phyloP scores from a whole-genome alignment of 208 protist genomes.

The Trypanosoma platydactyli region DNA sequence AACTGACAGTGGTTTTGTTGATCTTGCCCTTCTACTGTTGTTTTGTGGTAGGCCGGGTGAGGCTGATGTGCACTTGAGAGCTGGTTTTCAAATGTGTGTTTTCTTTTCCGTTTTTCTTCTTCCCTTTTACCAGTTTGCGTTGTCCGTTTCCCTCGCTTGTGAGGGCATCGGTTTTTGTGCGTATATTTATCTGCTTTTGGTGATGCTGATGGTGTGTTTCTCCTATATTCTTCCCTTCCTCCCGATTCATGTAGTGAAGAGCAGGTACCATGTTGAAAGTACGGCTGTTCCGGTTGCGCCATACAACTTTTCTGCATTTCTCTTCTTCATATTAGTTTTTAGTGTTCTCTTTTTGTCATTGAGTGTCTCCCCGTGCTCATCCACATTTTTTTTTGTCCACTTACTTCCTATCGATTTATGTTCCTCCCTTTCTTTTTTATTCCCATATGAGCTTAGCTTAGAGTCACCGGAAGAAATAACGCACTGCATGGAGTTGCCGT shows the following conservation, averaged over 20 bases:
- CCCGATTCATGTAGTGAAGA: background rate
- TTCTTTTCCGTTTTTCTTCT: background rate
- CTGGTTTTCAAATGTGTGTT: slow-evolving; percentile 15
- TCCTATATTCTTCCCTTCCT: slow-evolving; percentile 1
- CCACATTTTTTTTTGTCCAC: slow-evolving; percentile 4
- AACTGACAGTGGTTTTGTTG: too few relatives aligned
- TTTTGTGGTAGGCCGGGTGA: too few relatives aligned
- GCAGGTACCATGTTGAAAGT: too few relatives aligned
- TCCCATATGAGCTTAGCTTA: background rate
- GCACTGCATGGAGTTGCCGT: slow-evolving; percentile 49
- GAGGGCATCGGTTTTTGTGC: too few relatives aligned
- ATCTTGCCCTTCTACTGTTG: too few relatives aligned
- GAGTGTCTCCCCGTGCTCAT: background rate
- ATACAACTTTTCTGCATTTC: too few relatives aligned
- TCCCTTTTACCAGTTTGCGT: background rate
- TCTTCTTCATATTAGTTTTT: background rate
- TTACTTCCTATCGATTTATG: background rate
- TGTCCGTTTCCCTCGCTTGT: too few relatives aligned
- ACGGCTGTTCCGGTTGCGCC: too few relatives aligned
- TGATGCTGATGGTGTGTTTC: too few relatives aligned
- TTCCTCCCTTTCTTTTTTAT: background rate
- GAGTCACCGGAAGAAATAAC: background rate
- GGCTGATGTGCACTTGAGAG: too few relatives aligned
- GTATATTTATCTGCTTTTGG: too few relatives aligned
- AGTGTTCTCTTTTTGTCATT: background rate